Conservation (phyloP, 352 stramenopile genomes). For the Globisporangium canariense region DNA sequence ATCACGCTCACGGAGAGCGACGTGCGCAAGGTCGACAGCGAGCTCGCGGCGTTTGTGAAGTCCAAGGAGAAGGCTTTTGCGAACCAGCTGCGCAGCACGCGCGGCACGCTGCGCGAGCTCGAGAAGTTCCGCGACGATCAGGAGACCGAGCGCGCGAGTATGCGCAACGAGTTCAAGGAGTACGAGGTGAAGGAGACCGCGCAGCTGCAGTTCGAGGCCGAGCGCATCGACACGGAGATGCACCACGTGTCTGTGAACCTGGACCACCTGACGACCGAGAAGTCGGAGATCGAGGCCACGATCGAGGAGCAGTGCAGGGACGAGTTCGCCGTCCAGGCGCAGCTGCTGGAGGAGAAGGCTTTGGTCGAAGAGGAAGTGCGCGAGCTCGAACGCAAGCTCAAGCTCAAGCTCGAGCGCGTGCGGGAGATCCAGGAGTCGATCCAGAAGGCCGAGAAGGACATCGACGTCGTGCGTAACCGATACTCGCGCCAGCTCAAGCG, state of each 20-base stretch:
- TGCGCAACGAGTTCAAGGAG: constrained; percentile 56
- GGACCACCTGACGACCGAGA: constrained; percentile 65
- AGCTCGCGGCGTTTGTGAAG: constrained; percentile 67
- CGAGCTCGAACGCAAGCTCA: constrained; percentile 67
- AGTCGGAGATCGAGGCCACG: constrained; percentile 70
- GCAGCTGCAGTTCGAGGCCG: constrained; percentile 74
- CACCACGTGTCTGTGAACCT: constrained; percentile 73
- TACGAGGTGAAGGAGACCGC: constrained; percentile 68
- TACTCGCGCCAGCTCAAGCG: constrained; percentile 82
- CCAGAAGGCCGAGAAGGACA: constrained; percentile 70
- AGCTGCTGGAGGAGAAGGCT: constrained; percentile 54
- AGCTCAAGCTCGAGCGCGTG: constrained; percentile 53
- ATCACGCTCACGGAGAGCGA: constrained; percentile 81
- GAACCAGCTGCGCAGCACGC: constrained; percentile 71
- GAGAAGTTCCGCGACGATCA: constrained; percentile 80
- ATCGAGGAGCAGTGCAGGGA: constrained; percentile 74
- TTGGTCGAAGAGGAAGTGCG: constrained; percentile 68
- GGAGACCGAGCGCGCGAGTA: constrained; percentile 37
- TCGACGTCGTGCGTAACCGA: constrained; percentile 63
- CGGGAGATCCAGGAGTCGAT: constrained; percentile 63
- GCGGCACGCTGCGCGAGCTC: constrained; percentile 63
- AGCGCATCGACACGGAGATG: constrained; percentile 73
- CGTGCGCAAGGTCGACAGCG: constrained; percentile 70
- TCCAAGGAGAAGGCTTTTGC: constrained; percentile 76
- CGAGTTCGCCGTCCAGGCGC: constrained; percentile 48